Evolutionary conservation across 495 filamentous ascomycete genomes (phyloP).

Genomic region (Daldinia grandis): DNA sequence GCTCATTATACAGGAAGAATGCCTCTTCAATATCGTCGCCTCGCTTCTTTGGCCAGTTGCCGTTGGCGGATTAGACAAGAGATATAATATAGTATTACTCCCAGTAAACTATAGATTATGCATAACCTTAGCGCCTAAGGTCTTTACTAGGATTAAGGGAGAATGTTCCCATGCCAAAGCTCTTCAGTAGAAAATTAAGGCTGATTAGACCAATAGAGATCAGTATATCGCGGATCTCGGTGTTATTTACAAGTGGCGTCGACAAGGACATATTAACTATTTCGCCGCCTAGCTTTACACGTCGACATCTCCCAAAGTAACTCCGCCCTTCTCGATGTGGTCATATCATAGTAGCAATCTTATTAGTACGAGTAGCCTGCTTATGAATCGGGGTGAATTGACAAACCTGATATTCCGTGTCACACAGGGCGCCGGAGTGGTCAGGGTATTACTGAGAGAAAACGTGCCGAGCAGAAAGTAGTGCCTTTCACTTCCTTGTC

Average conservation of each 20-base stretch:
- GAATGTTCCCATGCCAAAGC: conserved; percentile 12
- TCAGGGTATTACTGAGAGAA: background rate
- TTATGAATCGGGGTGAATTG: background rate
- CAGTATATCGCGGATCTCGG: conserved; percentile 1
- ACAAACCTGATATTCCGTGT: background rate
- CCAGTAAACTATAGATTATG: conserved; percentile 18
- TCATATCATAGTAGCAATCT: background rate
- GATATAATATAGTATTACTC: conserved; percentile 8
- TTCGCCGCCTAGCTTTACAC: conserved; percentile 2
- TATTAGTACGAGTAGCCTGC: background rate
- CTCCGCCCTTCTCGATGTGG: background rate
- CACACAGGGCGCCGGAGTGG: background rate
- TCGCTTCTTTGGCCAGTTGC: conserved; percentile 37
- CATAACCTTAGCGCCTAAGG: conserved; percentile 25
- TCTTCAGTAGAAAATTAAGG: conserved; percentile 18
- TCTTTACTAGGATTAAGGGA: conserved; percentile 5
- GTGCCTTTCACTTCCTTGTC: background rate
- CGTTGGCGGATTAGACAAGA: conserved; percentile 24
- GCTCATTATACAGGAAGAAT: conserved; percentile 35
- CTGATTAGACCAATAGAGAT: conserved; percentile 26
- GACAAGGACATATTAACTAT: conserved; percentile 2
- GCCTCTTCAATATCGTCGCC: conserved; percentile 28
- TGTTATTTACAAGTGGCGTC: background rate
- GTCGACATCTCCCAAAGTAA: conserved; percentile 1
- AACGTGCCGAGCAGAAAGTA: background rate